A percentile compares a stretch with the other conserved stretches of the same genome.
Evolutionary conservation across 495 filamentous ascomycete genomes (phyloP).

Genomic region (Oleoguttula mirabilis): DNA sequence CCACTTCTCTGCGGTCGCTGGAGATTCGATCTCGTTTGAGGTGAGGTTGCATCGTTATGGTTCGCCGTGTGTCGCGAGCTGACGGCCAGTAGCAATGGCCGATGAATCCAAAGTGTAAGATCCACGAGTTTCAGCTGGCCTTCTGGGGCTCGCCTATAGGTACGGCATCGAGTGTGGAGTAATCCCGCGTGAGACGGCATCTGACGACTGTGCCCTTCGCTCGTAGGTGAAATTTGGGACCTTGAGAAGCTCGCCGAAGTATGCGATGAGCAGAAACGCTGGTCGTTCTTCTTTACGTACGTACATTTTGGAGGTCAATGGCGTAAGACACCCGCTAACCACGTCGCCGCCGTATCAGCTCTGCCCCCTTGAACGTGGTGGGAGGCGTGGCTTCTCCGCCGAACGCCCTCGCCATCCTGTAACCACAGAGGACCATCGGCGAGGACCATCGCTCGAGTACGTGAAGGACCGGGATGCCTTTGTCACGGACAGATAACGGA

Average conservation of each 20-base stretch:
- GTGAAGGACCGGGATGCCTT: no score
- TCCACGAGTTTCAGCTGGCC: constrained; percentile 53
- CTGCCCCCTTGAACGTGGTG: constrained; percentile 42
- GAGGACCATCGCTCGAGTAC: no score
- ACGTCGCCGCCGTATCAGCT: no score
- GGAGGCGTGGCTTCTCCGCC: constrained; percentile 29
- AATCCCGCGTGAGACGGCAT: no score
- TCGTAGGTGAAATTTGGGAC: constrained; percentile 54
- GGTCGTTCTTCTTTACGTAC: constrained; percentile 49
- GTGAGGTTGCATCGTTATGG: constrained; percentile 41
- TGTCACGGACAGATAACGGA: no score
- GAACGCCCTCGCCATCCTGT: constrained; percentile 8
- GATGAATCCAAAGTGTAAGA: constrained; percentile 18
- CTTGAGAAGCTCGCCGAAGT: constrained; percentile 38
- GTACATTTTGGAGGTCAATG: no score
- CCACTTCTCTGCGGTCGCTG: constrained; percentile 52
- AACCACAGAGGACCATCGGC: no score
- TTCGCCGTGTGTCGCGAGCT: background rate
- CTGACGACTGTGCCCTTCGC: no score
- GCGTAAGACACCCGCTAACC: no score
- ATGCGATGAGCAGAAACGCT: constrained; percentile 42
- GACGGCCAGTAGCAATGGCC: constrained; percentile 6
- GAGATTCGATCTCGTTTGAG: constrained; percentile 51
- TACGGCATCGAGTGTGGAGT: no score
- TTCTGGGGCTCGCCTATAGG: constrained; percentile 51